A percentile compares a stretch with the other conserved stretches of the same genome.
Evolutionary conservation across 371 early-diverging fungal genomes (phyloP).

Genomic region (Synchytrium microbalum): DNA sequence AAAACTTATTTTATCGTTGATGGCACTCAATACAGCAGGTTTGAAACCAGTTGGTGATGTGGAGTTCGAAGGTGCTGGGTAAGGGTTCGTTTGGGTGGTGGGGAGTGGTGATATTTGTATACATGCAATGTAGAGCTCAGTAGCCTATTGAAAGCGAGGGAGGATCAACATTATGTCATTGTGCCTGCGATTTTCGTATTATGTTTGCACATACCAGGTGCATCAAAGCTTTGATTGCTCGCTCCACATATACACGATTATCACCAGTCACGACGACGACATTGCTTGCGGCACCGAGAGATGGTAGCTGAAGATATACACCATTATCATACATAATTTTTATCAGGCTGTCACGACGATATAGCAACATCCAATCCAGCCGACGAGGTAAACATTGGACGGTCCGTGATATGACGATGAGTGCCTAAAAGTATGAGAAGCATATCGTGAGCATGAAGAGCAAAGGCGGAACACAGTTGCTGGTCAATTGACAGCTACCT

Average conservation of each 20-base stretch:
- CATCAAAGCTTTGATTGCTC: slow-evolving; percentile 62
- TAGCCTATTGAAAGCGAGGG: slow-evolving; percentile 29
- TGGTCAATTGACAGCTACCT: slow-evolving; percentile 1
- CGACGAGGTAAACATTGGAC: slow-evolving; percentile 44
- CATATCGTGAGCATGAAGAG: background rate
- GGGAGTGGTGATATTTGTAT: slow-evolving; percentile 39
- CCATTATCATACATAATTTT: slow-evolving; percentile 73
- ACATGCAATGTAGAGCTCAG: slow-evolving; percentile 49
- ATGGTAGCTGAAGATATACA: slow-evolving; percentile 53
- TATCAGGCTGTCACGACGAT: slow-evolving; percentile 50
- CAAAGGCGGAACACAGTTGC: background rate
- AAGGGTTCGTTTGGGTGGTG: background rate
- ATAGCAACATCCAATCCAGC: slow-evolving; percentile 67
- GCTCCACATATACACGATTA: slow-evolving; percentile 60
- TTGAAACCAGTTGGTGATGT: background rate
- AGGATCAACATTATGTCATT: background rate
- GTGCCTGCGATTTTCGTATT: too few relatives aligned
- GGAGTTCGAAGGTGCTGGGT: slow-evolving; percentile 1
- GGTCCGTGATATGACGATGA: slow-evolving; percentile 14
- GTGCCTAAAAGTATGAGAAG: background rate
- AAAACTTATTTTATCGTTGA: slow-evolving; percentile 10
- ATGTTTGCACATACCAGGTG: slow-evolving; percentile 52
- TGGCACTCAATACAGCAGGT: background rate
- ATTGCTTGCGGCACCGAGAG: slow-evolving; percentile 47
- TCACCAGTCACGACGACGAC: slow-evolving; percentile 46